Percentiles rank a stretch among this genome's conserved stretches.
phyloP scores from a whole-genome alignment of 345 rosid genomes.

The Murraya paniculata region DNA sequence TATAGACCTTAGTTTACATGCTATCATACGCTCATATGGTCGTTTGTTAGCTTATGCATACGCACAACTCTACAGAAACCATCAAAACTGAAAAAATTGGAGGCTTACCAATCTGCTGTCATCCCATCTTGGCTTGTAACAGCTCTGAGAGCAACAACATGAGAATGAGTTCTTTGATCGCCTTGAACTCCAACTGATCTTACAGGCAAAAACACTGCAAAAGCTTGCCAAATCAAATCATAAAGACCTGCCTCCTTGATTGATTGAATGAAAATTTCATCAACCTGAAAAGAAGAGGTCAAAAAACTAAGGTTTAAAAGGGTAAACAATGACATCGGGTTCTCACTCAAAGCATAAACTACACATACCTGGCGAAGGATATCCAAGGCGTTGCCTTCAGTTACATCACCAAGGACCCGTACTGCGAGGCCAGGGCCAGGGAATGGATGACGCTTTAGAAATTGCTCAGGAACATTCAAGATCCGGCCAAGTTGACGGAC shows the following conservation, averaged over 20 bases:
- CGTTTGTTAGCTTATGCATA: not conserved
- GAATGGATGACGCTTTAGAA: constrained; percentile 93
- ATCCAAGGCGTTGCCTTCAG: constrained; percentile 86
- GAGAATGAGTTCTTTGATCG: constrained; percentile 97
- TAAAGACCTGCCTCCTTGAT: constrained; percentile 96
- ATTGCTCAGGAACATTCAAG: constrained; percentile 77
- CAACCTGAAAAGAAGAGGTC: constrained; percentile 50
- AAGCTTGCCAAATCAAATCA: constrained; percentile 98
- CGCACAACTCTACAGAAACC: not conserved
- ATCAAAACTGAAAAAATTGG: not conserved
- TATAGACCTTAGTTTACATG: not conserved
- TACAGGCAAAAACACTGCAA: constrained; percentile 93
- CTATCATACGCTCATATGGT: not conserved
- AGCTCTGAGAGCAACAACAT: constrained; percentile 98
- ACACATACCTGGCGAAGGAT: constrained; percentile 73
- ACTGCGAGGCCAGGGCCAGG: constrained; percentile 99
- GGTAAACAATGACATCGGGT: not conserved
- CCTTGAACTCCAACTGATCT: constrained; percentile 99
- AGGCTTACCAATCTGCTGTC: constrained; percentile 94
- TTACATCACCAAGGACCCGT: constrained; percentile 89
- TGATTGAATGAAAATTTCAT: constrained; percentile 95
- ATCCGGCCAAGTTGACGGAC: constrained; percentile 90
- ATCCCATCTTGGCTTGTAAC: constrained; percentile 99
- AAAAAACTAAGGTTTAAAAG: not conserved
- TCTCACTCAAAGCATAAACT: constrained; percentile 7